Percentiles rank a stretch among this genome's conserved stretches.
Evolutionary conservation across 2,329 filamentous ascomycete genomes (phyloP).

Genomic region (Scedosporium dehoogii): DNA sequence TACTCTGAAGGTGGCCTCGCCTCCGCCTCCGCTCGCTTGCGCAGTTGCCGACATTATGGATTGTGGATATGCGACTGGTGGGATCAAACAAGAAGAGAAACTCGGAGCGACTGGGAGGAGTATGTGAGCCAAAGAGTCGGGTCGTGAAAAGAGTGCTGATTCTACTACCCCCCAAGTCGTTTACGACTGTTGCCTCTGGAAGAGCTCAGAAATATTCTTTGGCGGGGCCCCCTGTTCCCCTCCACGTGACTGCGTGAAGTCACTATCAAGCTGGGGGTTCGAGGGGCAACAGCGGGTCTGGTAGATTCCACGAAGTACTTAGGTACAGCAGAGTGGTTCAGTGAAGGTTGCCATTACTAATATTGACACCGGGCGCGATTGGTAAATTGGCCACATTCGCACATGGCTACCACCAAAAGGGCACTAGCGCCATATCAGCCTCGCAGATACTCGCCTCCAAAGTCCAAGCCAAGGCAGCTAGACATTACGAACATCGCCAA

Average conservation of each 20-base stretch:
- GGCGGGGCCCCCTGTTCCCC: constrained; percentile 1
- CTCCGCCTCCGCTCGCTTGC: constrained; percentile 23
- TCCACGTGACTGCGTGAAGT: neutral
- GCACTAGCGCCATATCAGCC: constrained; percentile 12
- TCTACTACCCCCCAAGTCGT: neutral
- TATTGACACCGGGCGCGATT: neutral
- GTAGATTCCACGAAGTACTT: neutral
- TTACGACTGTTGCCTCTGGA: neutral
- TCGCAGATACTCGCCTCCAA: constrained; percentile 11
- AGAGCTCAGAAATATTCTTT: constrained; percentile 5
- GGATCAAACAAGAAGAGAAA: constrained; percentile 1
- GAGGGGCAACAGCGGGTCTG: neutral
- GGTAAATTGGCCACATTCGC: neutral
- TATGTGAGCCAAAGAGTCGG: neutral
- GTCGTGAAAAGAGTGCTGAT: neutral
- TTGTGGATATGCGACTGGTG: neutral
- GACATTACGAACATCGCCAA: constrained; percentile 14
- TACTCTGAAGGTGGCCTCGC: constrained; percentile 50
- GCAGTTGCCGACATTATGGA: constrained; percentile 10
- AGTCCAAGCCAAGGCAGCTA: constrained; percentile 15
- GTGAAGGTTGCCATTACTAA: neutral
- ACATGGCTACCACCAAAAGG: neutral
- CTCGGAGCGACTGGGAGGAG: neutral
- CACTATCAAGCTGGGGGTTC: neutral
- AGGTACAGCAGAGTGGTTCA: too few species aligned